Conservation (phyloP, 257 asterid genomes). For the Scutellaria baicalensis region DNA sequence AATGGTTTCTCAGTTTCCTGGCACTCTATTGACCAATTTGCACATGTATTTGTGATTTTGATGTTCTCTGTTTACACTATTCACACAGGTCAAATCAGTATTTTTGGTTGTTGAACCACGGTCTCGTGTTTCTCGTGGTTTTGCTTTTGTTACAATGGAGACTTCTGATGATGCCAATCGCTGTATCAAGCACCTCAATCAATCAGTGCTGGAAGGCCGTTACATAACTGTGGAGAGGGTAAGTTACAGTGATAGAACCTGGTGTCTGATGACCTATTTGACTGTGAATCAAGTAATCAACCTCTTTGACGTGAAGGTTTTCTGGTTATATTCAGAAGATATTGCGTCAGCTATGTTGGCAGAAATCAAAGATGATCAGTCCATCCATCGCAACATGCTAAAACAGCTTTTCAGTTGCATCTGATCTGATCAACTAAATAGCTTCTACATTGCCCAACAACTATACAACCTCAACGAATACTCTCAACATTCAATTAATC, state of each 20-base stretch:
- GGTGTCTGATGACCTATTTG: conserved; percentile 31
- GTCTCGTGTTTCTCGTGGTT: conserved; percentile 90
- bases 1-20: not conserved
- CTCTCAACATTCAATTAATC: conserved; percentile 90
- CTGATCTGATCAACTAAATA: conserved; percentile 83
- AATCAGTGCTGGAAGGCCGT: conserved; percentile 90
- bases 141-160: conserved; percentile 91
- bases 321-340: conserved; percentile 96
- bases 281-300: conserved; percentile 28
- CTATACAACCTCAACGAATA: conserved; percentile 88
- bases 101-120: conserved; percentile 93
- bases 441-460: conserved; percentile 92
- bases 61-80: not conserved
- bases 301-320: conserved; percentile 86
- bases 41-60: conserved; percentile 1
- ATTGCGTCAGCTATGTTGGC: conserved; percentile 93
- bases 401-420: conserved; percentile 92
- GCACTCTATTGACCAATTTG: not conserved
- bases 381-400: conserved; percentile 95
- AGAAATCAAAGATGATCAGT: conserved; percentile 96
- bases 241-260: conserved; percentile 33
- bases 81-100: conserved; percentile 66
- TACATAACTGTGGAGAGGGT: conserved; percentile 94
- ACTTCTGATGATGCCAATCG: conserved; percentile 72
- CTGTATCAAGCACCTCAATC: conserved; percentile 90